Evolutionary conservation across 1,284 basidiomycete genomes (phyloP).

Genomic region (Omphalotus olearius): DNA sequence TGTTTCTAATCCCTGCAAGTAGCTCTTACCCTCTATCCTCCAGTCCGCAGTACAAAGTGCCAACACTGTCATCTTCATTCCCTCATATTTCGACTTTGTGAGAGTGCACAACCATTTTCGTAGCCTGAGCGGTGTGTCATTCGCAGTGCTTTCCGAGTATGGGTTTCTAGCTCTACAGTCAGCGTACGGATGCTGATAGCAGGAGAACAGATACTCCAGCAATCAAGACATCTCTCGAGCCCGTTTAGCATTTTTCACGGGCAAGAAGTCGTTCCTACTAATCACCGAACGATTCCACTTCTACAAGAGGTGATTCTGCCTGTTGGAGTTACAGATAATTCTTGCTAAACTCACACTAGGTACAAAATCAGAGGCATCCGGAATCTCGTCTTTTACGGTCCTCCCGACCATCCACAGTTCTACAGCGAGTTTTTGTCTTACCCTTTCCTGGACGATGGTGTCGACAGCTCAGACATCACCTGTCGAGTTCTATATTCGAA

Average conservation of each 20-base stretch:
- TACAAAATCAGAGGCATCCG: conserved; percentile 91
- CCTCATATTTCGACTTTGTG: conserved; percentile 97
- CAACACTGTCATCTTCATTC: conserved; percentile 87
- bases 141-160: conserved; percentile 87
- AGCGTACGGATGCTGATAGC: not conserved
- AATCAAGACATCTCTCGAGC: conserved; percentile 93
- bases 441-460: conserved; percentile 79
- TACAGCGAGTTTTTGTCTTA: conserved; percentile 86
- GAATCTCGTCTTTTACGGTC: conserved; percentile 90
- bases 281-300: conserved; percentile 98
- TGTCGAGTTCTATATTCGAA: conserved; percentile 78
- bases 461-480: conserved; percentile 79
- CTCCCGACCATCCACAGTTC: conserved; percentile 88
- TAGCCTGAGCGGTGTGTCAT: conserved; percentile 66
- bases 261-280: conserved; percentile 83
- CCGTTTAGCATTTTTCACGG: conserved; percentile 88
- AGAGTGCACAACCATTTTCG: conserved; percentile 85
- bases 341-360: conserved; percentile 31
- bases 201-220: conserved; percentile 73
- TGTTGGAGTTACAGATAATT: conserved; percentile 2
- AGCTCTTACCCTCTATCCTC: conserved; percentile 78
- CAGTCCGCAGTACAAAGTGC: conserved; percentile 91
- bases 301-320: conserved; percentile 68
- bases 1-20: not conserved
- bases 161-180: conserved; percentile 17